Evolutionary conservation across 176 grass and related monocot species (phyloP).

Genomic region (Olyra latifolia): DNA sequence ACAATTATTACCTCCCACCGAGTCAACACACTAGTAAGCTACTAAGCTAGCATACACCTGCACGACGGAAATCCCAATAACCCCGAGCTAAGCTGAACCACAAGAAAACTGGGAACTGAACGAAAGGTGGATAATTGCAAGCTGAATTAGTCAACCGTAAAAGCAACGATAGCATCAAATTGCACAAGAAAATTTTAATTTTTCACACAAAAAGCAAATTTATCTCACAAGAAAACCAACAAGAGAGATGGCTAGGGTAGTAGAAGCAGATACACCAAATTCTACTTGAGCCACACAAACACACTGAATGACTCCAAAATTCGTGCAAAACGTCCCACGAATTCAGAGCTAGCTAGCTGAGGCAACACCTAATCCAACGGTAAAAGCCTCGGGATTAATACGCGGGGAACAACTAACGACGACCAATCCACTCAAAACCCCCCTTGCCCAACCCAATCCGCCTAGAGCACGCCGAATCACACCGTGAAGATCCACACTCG

Average conservation of each 20-base stretch:
- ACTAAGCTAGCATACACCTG: background rate
- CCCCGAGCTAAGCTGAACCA: background rate
- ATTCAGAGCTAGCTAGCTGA: background rate
- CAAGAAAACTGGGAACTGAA: background rate
- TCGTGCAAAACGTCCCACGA: background rate
- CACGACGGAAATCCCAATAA: background rate
- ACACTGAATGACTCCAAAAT: background rate
- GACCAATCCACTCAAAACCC: slow-evolving; percentile 18
- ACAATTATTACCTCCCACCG: background rate
- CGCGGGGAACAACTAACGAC: slow-evolving; percentile 21
- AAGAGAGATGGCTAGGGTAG: background rate
- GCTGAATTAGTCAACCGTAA: slow-evolving; percentile 16
- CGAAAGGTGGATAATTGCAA: background rate
- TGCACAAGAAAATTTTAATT: background rate
- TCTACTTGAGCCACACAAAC: background rate
- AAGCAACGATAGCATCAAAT: slow-evolving; percentile 22
- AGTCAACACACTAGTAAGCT: slow-evolving; percentile 20
- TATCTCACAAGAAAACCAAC: background rate
- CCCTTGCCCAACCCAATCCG: background rate
- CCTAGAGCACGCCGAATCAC: slow-evolving; percentile 4
- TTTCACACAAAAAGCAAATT: background rate
- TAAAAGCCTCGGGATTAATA: background rate
- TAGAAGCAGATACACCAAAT: background rate
- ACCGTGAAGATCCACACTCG: background rate
- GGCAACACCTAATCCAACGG: background rate